phyloP scores from a whole-genome alignment of 768 basidiomycete genomes.

The Pulveroboletus sp. region DNA sequence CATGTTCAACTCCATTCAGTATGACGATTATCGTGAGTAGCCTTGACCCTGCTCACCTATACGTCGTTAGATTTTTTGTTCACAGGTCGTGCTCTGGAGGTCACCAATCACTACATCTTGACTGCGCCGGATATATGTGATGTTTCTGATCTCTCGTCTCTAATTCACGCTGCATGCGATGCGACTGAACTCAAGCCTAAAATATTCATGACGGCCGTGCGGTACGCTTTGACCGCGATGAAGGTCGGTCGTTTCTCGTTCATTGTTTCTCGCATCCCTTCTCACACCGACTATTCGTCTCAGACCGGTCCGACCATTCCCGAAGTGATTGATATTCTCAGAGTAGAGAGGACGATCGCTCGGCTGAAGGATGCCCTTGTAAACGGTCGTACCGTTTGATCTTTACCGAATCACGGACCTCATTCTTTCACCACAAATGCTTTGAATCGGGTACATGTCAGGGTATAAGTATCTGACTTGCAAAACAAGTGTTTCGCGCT shows the following conservation, averaged over 20 bases:
- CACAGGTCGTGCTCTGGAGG: slow-evolving; percentile 10
- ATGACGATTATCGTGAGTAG: slow-evolving; percentile 45
- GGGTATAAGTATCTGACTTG: too few relatives aligned
- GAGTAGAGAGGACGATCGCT: slow-evolving; percentile 23
- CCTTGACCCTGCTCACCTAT: neutral
- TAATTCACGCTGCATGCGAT: slow-evolving; percentile 46
- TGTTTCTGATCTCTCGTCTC: slow-evolving; percentile 27
- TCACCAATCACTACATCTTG: slow-evolving; percentile 3
- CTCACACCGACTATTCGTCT: neutral
- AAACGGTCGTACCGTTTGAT: neutral
- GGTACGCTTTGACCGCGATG: slow-evolving; percentile 79
- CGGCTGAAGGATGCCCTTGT: slow-evolving; percentile 18
- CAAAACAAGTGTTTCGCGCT: too few relatives aligned
- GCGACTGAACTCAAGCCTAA: slow-evolving; percentile 41
- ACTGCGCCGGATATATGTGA: neutral
- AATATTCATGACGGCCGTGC: slow-evolving; percentile 65
- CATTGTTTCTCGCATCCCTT: neutral
- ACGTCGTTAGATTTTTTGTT: too few relatives aligned
- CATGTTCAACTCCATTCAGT: slow-evolving; percentile 46
- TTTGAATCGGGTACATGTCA: too few relatives aligned
- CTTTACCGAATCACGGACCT: neutral
- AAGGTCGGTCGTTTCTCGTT: slow-evolving; percentile 51
- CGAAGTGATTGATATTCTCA: slow-evolving; percentile 38
- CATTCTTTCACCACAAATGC: too few relatives aligned
- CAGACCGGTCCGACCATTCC: slow-evolving; percentile 44